These are phyloP conservation scores for Mycena polygramma DNA, from an alignment of 768 basidiomycete genomes.

Conservation along the genomic window DNA sequence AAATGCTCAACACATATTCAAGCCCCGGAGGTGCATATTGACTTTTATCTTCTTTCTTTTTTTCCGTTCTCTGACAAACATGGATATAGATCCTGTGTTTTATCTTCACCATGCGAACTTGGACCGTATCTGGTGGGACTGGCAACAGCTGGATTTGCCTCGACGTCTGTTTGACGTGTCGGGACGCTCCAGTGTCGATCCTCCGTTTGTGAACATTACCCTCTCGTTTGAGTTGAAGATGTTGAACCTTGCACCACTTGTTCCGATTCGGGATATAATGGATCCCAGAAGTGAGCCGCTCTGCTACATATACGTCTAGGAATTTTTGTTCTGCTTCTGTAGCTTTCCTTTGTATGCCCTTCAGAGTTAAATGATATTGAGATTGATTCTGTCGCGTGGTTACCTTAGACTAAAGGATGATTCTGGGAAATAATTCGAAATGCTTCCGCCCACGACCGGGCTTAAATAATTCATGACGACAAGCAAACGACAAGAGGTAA, in stretches of 20 bases:
- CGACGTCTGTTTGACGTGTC: conserved; percentile 39
- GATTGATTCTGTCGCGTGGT: too few relatives aligned
- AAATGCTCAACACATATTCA: conserved; percentile 42
- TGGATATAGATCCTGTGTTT: conserved; percentile 40
- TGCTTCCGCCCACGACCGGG: too few relatives aligned
- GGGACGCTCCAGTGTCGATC: conserved; percentile 32
- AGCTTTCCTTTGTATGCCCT: too few relatives aligned
- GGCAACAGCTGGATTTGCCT: conserved; percentile 38
- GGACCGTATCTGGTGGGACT: conserved; percentile 42
- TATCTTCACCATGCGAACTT: conserved; percentile 45
- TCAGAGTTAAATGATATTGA: too few relatives aligned
- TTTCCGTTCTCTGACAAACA: background rate
- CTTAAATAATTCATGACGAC: too few relatives aligned
- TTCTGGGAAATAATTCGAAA: too few relatives aligned
- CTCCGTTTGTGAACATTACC: conserved; percentile 35
- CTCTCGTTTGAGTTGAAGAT: conserved; percentile 32
- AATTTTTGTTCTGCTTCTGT: background rate
- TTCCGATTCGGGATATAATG: conserved; percentile 34
- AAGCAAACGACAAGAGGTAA: too few relatives aligned
- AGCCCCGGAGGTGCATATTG: conserved; percentile 26
- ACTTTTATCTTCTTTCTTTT: background rate
- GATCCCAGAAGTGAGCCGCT: conserved; percentile 20
- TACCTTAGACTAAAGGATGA: too few relatives aligned
- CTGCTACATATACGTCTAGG: conserved; percentile 32
- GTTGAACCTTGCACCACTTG: conserved; percentile 29